Conservation (phyloP, 2,329 filamentous ascomycete species). For the Trichoderma sp. region DNA sequence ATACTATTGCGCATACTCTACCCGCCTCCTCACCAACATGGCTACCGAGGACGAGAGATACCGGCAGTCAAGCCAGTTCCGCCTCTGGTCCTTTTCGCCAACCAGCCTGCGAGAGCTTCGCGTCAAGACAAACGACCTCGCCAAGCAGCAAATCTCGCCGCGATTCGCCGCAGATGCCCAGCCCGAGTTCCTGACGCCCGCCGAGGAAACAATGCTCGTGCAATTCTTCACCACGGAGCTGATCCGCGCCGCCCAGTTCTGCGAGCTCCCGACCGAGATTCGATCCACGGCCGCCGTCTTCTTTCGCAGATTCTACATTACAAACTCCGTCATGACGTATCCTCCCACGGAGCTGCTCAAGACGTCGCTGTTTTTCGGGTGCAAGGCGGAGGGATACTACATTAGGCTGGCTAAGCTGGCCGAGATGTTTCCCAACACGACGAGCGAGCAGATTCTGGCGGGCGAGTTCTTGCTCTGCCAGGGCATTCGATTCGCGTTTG, state of each 20-base stretch:
- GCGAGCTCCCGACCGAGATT: constrained; percentile 50
- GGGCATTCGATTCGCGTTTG: constrained; percentile 88
- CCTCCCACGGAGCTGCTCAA: constrained; percentile 86
- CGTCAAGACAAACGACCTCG: constrained; percentile 74
- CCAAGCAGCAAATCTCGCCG: constrained; percentile 58
- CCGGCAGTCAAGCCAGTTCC: constrained; percentile 83
- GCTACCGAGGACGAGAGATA: constrained; percentile 87
- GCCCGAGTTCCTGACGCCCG: constrained; percentile 76
- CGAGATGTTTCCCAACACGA: constrained; percentile 66
- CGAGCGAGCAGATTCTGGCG: constrained; percentile 77
- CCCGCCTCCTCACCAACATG: constrained; percentile 38
- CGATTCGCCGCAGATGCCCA: constrained; percentile 54
- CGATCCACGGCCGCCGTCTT: constrained; percentile 77
- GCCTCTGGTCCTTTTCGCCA: constrained; percentile 87
- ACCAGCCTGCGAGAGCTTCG: constrained; percentile 69
- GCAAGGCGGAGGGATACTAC: constrained; percentile 86
- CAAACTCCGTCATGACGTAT: constrained; percentile 95
- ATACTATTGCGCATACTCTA: background rate
- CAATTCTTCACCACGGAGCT: constrained; percentile 69
- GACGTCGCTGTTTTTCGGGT: constrained; percentile 87
- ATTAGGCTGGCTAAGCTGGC: constrained; percentile 64
- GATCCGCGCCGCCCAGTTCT: constrained; percentile 55
- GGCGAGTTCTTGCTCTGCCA: constrained; percentile 93
- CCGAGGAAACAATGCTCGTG: constrained; percentile 80
- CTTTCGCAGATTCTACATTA: constrained; percentile 90